phyloP scores from a whole-genome alignment of 495 filamentous ascomycete genomes.

The Penicillium ucsense region DNA sequence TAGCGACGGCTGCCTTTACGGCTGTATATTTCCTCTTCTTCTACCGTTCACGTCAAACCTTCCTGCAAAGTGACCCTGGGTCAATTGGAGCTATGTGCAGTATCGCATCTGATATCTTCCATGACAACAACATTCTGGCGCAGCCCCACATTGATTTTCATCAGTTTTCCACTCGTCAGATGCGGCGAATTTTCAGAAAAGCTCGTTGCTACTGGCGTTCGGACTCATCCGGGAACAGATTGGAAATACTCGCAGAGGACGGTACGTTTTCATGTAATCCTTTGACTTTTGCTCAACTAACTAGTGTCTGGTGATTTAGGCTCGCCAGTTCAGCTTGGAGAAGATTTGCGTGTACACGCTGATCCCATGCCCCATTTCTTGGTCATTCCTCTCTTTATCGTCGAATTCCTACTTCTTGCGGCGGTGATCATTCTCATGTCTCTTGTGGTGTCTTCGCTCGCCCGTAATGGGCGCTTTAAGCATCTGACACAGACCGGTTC shows the following conservation, averaged over 20 bases:
- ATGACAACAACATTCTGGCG: constrained; percentile 22
- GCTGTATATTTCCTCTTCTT: constrained; percentile 20
- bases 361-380: constrained; percentile 35
- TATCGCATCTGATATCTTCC: constrained; percentile 29
- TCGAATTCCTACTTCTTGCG: constrained; percentile 28
- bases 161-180: constrained; percentile 29
- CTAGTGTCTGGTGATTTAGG: constrained; percentile 4
- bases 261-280: constrained; percentile 9
- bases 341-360: constrained; percentile 14
- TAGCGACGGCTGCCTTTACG: constrained; percentile 16
- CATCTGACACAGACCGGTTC: constrained; percentile 30
- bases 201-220: constrained; percentile 27
- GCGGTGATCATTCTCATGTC: constrained; percentile 29
- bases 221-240: constrained; percentile 18
- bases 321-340: constrained; percentile 18
- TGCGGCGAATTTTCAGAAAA: constrained; percentile 24
- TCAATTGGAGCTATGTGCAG: constrained; percentile 36
- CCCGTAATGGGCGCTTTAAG: constrained; percentile 23
- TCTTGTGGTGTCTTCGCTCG: constrained; percentile 22
- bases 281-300: neutral
- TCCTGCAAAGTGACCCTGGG: constrained; percentile 30
- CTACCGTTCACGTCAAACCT: constrained; percentile 24
- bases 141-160: constrained; percentile 24
- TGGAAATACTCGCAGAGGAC: constrained; percentile 29
- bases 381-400: constrained; percentile 29